Evolutionary conservation across 2,329 filamentous ascomycete species (phyloP).

Genomic region (Lecanicillium sp.): DNA sequence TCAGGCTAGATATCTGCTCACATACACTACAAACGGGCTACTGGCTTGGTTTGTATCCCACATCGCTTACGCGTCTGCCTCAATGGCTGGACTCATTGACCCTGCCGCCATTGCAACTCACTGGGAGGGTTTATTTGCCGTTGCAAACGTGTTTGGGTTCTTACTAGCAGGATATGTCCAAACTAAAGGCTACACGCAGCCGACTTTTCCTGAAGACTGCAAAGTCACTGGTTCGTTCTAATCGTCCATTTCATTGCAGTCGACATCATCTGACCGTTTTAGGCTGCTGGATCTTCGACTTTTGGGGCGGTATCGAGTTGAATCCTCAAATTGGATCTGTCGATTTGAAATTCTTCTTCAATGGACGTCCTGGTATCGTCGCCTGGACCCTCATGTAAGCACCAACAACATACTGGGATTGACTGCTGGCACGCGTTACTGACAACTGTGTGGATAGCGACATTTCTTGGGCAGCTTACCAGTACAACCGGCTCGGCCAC

Average conservation of each 20-base stretch:
- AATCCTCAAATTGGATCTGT: constrained; percentile 33
- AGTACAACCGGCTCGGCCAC: constrained; percentile 31
- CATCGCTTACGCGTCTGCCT: constrained; percentile 17
- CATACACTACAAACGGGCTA: constrained; percentile 34
- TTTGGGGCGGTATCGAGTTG: constrained; percentile 38
- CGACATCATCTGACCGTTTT: background rate
- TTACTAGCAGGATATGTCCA: constrained; percentile 20
- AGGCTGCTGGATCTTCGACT: constrained; percentile 32
- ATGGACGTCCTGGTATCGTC: constrained; percentile 38
- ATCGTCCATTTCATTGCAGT: too few relatives aligned
- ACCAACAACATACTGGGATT: background rate
- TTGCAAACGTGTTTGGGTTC: constrained; percentile 26
- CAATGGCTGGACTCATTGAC: constrained; percentile 22
- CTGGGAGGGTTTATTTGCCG: constrained; percentile 30
- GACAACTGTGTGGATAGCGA: constrained; percentile 8
- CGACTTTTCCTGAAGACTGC: constrained; percentile 30
- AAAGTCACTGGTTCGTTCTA: constrained; percentile 30
- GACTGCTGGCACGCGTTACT: constrained; percentile 11
- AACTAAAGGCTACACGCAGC: constrained; percentile 28
- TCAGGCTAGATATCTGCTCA: constrained; percentile 22
- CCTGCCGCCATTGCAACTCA: constrained; percentile 31
- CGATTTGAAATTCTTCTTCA: constrained; percentile 39
- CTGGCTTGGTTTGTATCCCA: constrained; percentile 30
- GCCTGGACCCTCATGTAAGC: constrained; percentile 37
- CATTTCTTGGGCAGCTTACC: constrained; percentile 24